Evolutionary conservation across 352 stramenopile species (phyloP).

Genomic region (Phytophthora uliginosa): DNA sequence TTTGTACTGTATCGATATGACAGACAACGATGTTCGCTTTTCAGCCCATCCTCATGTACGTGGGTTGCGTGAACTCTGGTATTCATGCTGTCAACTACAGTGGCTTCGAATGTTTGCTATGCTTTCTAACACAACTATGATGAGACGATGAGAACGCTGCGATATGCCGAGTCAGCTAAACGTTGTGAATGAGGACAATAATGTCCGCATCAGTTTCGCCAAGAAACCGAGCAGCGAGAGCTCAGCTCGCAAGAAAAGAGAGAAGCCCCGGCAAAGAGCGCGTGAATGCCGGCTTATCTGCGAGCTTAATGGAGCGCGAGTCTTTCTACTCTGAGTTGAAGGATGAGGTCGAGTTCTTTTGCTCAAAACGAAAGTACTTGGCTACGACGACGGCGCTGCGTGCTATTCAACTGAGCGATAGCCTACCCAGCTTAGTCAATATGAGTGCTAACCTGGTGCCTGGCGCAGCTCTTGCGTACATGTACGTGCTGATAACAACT

Average conservation of each 20-base stretch:
- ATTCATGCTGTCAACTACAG: neutral
- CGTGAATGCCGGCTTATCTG: constrained; percentile 35
- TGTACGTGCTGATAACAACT: constrained; percentile 50
- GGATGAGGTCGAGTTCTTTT: constrained; percentile 57
- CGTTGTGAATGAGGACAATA: constrained; percentile 88
- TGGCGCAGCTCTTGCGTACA: constrained; percentile 49
- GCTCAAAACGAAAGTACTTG: constrained; percentile 39
- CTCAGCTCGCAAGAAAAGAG: constrained; percentile 49
- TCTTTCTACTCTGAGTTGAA: constrained; percentile 58
- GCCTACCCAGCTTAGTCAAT: constrained; percentile 61
- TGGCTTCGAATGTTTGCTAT: neutral
- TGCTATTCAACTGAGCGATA: constrained; percentile 44
- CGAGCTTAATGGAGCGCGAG: constrained; percentile 57
- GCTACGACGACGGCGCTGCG: neutral
- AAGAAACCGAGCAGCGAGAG: constrained; percentile 71
- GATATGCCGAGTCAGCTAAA: constrained; percentile 88
- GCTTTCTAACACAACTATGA: constrained; percentile 73
- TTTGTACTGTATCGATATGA: neutral
- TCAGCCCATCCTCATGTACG: constrained; percentile 73
- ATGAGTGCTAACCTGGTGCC: constrained; percentile 39
- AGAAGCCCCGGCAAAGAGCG: constrained; percentile 42
- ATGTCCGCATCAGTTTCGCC: constrained; percentile 76
- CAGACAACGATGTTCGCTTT: constrained; percentile 92
- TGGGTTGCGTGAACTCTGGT: neutral
- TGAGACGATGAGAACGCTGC: constrained; percentile 87